A percentile compares a stretch with the other conserved stretches of the same genome.
Evolutionary conservation across 2,329 filamentous ascomycete species (phyloP).

Genomic region (Colletotrichum sp.): DNA sequence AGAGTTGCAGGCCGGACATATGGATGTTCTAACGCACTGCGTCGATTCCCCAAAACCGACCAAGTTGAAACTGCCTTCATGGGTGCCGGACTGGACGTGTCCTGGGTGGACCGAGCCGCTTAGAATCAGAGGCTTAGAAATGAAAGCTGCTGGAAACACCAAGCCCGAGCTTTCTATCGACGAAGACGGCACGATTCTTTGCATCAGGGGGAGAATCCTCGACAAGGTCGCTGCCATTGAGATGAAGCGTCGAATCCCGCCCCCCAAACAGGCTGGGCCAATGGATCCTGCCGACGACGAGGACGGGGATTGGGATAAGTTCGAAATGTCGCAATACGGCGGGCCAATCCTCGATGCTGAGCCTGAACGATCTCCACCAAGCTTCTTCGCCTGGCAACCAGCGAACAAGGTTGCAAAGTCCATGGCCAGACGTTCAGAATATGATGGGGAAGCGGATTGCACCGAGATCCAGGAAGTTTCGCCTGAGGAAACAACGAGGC

Average conservation of each 20-base stretch:
- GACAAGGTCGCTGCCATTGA: neutral
- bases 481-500: neutral
- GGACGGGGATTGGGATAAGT: neutral
- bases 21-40: neutral
- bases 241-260: neutral
- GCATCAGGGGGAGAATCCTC: neutral
- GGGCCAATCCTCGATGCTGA: neutral
- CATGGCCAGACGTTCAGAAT: fast-evolving
- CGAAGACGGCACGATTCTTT: neutral
- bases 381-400: neutral
- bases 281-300: neutral
- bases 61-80: neutral
- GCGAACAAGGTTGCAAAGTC: neutral
- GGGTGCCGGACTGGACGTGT: slow-evolving; percentile 21
- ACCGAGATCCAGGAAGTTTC: fast-evolving
- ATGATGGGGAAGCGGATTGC: fast-evolving
- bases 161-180: neutral
- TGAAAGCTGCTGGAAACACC: neutral
- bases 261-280: neutral
- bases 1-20: neutral
- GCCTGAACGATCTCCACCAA: neutral
- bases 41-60: slow-evolving; percentile 1
- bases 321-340: neutral
- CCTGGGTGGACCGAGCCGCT: slow-evolving; percentile 19
- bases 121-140: neutral